phyloP scores from a whole-genome alignment of 2,329 filamentous ascomycete genomes.

The Botrytis squamosa region DNA sequence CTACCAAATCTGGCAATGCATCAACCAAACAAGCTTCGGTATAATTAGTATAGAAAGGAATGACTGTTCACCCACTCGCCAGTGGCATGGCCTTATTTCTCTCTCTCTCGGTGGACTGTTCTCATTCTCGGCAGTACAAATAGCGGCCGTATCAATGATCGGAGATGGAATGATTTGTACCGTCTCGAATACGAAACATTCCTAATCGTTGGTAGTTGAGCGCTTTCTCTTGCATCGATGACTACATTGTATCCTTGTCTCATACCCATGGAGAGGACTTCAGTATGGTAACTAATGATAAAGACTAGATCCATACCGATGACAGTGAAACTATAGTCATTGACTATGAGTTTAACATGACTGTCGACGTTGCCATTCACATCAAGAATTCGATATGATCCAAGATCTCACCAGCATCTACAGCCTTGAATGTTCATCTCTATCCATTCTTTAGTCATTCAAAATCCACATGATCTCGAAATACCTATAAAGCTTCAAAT shows the following conservation, averaged over 20 bases:
- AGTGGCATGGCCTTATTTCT: slow-evolving; percentile 48
- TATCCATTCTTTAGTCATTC: not conserved
- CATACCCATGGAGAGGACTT: slow-evolving; percentile 49
- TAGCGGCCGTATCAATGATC: slow-evolving; percentile 51
- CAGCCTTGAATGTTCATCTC: slow-evolving; percentile 22
- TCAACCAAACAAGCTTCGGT: slow-evolving; percentile 23
- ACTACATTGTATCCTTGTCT: slow-evolving; percentile 46
- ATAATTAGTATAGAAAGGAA: slow-evolving; percentile 28
- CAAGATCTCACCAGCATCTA: slow-evolving; percentile 44
- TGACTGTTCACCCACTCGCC: slow-evolving; percentile 27
- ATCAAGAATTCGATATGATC: slow-evolving; percentile 42
- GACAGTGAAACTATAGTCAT: slow-evolving; percentile 54
- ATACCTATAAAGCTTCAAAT: not conserved
- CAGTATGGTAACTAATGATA: too few relatives aligned
- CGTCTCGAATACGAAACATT: slow-evolving; percentile 21
- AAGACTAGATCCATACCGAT: slow-evolving; percentile 58
- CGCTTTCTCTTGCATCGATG: not conserved
- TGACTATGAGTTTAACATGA: slow-evolving; percentile 45
- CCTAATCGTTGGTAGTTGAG: too few relatives aligned
- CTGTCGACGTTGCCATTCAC: slow-evolving; percentile 45
- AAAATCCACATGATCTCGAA: not conserved
- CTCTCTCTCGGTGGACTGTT: slow-evolving; percentile 47
- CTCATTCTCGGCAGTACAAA: slow-evolving; percentile 47
- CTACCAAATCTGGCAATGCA: slow-evolving; percentile 43
- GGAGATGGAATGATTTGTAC: slow-evolving; percentile 33